Conservation (phyloP, 352 stramenopile species). For the Plasmopara halstedii region DNA sequence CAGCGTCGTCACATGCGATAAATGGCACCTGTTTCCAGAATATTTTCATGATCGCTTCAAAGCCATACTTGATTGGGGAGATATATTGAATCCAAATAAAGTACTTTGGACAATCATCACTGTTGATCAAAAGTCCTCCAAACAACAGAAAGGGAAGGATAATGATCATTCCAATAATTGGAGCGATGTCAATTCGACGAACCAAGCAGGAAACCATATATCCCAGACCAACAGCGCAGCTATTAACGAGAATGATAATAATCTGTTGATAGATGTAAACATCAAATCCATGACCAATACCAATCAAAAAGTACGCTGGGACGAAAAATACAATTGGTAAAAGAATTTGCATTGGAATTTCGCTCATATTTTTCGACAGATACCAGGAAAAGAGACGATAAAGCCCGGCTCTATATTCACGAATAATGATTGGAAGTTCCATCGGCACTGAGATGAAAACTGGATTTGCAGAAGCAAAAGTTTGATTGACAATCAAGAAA, state of each 20-base stretch:
- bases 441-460: slow-evolving; percentile 32
- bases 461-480: slow-evolving; percentile 22
- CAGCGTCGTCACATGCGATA: no score
- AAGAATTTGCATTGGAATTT: slow-evolving; percentile 38
- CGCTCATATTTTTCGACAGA: slow-evolving; percentile 42
- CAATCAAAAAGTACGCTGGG: slow-evolving; percentile 33
- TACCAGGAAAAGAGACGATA: slow-evolving; percentile 40
- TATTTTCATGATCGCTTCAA: slow-evolving; percentile 39
- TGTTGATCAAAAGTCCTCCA: slow-evolving; percentile 38
- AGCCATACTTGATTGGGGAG: slow-evolving; percentile 42
- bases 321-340: slow-evolving; percentile 34
- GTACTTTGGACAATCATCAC: slow-evolving; percentile 28
- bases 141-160: slow-evolving; percentile 41
- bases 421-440: slow-evolving; percentile 35
- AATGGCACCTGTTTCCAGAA: slow-evolving; percentile 40
- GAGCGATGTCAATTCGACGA: slow-evolving; percentile 24
- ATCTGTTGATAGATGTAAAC: slow-evolving; percentile 32
- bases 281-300: slow-evolving; percentile 26
- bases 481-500: slow-evolving; percentile 39
- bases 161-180: slow-evolving; percentile 26
- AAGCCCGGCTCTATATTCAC: slow-evolving; percentile 32
- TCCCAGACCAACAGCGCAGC: slow-evolving; percentile 28
- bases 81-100: slow-evolving; percentile 41
- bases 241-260: no score
- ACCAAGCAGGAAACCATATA: slow-evolving; percentile 35